Conservation (phyloP, 257 asterid genomes). For the Cinchona pubescens region DNA sequence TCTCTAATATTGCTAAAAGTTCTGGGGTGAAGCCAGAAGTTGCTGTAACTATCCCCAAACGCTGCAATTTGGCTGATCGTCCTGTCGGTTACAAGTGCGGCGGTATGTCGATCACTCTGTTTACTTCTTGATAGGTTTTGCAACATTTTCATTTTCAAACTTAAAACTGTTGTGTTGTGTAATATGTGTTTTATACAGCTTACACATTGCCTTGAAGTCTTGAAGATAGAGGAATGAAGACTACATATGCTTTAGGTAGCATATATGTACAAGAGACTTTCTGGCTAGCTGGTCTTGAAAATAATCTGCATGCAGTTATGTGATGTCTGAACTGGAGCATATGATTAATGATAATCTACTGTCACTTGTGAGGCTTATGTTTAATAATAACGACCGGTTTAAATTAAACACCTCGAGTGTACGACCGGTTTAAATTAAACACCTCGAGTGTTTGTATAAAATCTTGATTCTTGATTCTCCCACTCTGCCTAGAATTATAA, state of each 20-base stretch:
- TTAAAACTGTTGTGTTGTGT: too few species aligned
- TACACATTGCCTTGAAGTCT: conserved; percentile 63
- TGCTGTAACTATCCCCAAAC: conserved; percentile 63
- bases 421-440: background rate
- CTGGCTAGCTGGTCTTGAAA: conserved; percentile 1
- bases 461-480: background rate
- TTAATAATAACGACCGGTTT: background rate
- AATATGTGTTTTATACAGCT: conserved; percentile 37
- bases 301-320: background rate
- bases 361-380: background rate
- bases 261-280: background rate
- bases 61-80: conserved; percentile 66
- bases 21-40: conserved; percentile 52
- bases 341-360: background rate
- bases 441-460: background rate
- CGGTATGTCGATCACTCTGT: conserved; percentile 27
- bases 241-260: conserved; percentile 6
- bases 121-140: background rate
- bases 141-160: background rate
- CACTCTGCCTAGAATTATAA: background rate
- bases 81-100: conserved; percentile 82
- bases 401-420: background rate
- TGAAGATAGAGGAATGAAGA: conserved; percentile 30
- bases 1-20: conserved; percentile 57
- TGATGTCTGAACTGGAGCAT: background rate